Base-by-base conservation (phyloP, 2,329 filamentous ascomycete species). In the Rhinocladiella mackenziei region DNA sequence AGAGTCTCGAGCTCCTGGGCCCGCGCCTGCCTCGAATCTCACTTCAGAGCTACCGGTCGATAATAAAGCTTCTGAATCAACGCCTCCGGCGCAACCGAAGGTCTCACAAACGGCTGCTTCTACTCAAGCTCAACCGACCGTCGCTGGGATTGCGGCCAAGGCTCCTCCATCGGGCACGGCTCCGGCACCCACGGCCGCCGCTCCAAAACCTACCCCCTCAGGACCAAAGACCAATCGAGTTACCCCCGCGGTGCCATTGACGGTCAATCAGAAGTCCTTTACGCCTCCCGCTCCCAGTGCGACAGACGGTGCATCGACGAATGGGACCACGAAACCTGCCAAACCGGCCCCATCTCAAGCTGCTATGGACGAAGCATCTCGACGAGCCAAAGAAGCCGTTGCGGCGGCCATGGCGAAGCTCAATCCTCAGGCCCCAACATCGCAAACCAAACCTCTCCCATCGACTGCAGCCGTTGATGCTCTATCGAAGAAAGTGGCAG, bases 321-420 rank as follows among this genome's bases (percentile, higher is more conserved):
- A 63, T 42, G 58, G 59, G n/a, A 54, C 59, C 22, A 43, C 51
- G 10, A 35, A 35, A 34, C 51, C 39, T 22, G 45, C 52, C 17
- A 53, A 57, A 36, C 53, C 55, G 15, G 36, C 47, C 4, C 30
- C 49, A 4, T 57, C 56, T 15, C 42, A 57, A 36, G 59, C 63
- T 19, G 64, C 67, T 2, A 65, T 70, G 53, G 67, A 70, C 23
- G 69, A 73, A 53, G 71, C 70, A 5, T 70, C 68, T 33, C 65
- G 66, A 41, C 68, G 71, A 25, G 70, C 72, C n/a, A 69, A 68
- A 33, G 69, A 70, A 38, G 72, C 71, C 23, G 72, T 75, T 39
- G 71, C 69, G 18, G 67, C 68, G 14, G 72, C 71, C 3, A 73
- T 75, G 72, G 71, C 71, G 11, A 75, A 74, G 49, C 53, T 75